These are phyloP conservation scores for Termitomyces sp. DNA, from an alignment of 768 basidiomycete genomes.

Conservation along the genomic window DNA sequence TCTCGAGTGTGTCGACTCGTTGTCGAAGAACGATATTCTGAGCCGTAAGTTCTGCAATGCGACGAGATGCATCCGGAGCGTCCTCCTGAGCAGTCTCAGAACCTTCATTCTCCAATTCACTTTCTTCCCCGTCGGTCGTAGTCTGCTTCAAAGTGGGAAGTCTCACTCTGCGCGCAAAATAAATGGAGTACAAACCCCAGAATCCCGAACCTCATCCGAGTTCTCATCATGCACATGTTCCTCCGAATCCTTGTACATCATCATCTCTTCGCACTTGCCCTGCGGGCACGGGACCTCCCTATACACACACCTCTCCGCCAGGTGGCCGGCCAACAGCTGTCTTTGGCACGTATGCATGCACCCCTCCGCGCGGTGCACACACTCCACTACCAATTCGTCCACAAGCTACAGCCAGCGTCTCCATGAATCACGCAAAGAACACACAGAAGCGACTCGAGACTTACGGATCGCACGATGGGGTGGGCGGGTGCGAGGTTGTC, in stretches of 20 bases:
- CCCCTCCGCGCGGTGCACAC: conserved; percentile 53
- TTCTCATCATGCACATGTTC: conserved; percentile 8
- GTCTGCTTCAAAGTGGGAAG: neutral
- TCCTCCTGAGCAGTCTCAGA: neutral
- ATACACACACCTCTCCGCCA: conserved; percentile 57
- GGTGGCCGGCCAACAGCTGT: conserved; percentile 57
- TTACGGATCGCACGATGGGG: conserved; percentile 70
- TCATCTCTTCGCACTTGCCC: conserved; percentile 33
- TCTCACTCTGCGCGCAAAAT: neutral
- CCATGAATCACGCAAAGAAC: neutral
- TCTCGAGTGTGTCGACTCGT: conserved; percentile 55
- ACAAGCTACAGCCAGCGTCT: conserved; percentile 51
- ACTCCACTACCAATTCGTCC: conserved; percentile 76
- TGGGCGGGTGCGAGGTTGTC: conserved; percentile 63
- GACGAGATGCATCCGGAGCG: conserved; percentile 37
- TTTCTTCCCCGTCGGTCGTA: neutral
- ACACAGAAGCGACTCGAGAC: conserved; percentile 18
- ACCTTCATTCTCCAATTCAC: neutral
- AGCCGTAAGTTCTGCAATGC: conserved; percentile 39
- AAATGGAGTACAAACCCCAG: neutral
- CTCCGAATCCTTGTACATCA: conserved; percentile 4
- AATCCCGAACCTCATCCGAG: neutral
- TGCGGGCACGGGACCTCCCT: conserved; percentile 47
- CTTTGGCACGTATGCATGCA: conserved; percentile 63
- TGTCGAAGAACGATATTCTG: conserved; percentile 64